These are phyloP conservation scores for Wickerhamomyces canadensis DNA, from an alignment of 805 yeast species.

Conservation along the genomic window DNA sequence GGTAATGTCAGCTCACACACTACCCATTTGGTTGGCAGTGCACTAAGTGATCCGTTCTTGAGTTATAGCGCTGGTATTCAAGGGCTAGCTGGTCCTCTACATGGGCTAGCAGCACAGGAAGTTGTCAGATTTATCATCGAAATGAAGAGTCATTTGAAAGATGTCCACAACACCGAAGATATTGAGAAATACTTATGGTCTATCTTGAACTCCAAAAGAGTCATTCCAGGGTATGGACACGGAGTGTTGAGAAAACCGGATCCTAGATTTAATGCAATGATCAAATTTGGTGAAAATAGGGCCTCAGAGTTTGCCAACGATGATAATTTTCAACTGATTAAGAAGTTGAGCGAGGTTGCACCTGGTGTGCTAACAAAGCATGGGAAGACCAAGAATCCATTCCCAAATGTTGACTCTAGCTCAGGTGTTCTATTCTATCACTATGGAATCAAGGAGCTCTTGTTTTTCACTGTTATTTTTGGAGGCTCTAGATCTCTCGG, in stretches of 20 bases:
- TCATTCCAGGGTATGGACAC: conserved; percentile 86
- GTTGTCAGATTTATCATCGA: conserved; percentile 69
- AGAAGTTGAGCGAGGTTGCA: conserved; percentile 61
- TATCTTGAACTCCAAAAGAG: conserved; percentile 65
- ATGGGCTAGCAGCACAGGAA: conserved; percentile 83
- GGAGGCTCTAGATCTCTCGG: conserved; percentile 82
- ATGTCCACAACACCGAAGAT: conserved; percentile 31
- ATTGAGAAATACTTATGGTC: conserved; percentile 69
- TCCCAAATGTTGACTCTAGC: conserved; percentile 78
- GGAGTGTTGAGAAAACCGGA: conserved; percentile 81
- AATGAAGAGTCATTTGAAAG: conserved; percentile 45
- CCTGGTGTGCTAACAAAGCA: conserved; percentile 71
- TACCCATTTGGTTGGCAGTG: conserved; percentile 78
- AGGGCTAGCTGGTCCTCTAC: conserved; percentile 84
- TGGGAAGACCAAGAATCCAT: conserved; percentile 83
- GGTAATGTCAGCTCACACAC: conserved; percentile 82
- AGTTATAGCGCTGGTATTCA: conserved; percentile 74
- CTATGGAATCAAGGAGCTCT: conserved; percentile 69
- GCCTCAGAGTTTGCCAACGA: conserved; percentile 54
- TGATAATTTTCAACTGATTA: conserved; percentile 60
- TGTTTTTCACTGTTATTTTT: conserved; percentile 75
- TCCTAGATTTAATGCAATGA: conserved; percentile 73
- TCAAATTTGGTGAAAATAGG: conserved; percentile 54
- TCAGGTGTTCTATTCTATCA: conserved; percentile 76
- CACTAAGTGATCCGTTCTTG: conserved; percentile 69